Evolutionary conservation across 495 filamentous ascomycete genomes (phyloP).

Genomic region (Evernia prunastri): DNA sequence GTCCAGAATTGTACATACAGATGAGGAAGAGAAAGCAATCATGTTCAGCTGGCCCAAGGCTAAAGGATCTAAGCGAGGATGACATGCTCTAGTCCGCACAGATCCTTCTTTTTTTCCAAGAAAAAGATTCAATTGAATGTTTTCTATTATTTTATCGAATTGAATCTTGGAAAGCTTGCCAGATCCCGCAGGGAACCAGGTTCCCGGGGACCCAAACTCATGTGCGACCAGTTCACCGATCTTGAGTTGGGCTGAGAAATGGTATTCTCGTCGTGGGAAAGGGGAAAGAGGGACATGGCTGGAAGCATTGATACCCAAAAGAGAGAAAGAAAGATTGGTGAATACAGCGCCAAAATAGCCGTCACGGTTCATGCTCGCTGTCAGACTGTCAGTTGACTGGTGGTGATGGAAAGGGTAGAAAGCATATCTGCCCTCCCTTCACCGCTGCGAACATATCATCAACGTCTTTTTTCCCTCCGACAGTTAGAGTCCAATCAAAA

Average conservation of each 20-base stretch:
- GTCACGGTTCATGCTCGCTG: not conserved
- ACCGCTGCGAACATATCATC: not conserved
- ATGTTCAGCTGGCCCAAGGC: too few relatives aligned
- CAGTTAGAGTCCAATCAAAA: not conserved
- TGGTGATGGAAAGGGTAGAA: not conserved
- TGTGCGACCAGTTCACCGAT: too few relatives aligned
- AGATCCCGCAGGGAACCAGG: not conserved
- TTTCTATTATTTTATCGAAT: too few relatives aligned
- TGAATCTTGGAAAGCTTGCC: not conserved
- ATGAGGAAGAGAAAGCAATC: too few relatives aligned
- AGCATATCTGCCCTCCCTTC: not conserved
- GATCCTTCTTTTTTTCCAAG: too few relatives aligned
- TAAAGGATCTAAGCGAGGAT: slow-evolving; percentile 10
- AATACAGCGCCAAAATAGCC: slow-evolving; percentile 1
- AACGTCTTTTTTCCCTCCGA: not conserved
- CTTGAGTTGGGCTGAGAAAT: not conserved
- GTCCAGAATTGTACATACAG: too few relatives aligned
- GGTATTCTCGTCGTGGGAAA: not conserved
- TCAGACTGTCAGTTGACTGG: not conserved
- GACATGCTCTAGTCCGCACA: slow-evolving; percentile 5
- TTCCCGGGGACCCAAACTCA: not conserved
- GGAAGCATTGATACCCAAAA: not conserved
- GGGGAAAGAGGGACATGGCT: too few relatives aligned
- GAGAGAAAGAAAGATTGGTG: too few relatives aligned
- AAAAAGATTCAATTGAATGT: too few relatives aligned